Percentiles rank a stretch among this genome's conserved stretches.
Evolutionary conservation across 2,329 filamentous ascomycete genomes (phyloP).

Genomic region (Xylaria sp.): DNA sequence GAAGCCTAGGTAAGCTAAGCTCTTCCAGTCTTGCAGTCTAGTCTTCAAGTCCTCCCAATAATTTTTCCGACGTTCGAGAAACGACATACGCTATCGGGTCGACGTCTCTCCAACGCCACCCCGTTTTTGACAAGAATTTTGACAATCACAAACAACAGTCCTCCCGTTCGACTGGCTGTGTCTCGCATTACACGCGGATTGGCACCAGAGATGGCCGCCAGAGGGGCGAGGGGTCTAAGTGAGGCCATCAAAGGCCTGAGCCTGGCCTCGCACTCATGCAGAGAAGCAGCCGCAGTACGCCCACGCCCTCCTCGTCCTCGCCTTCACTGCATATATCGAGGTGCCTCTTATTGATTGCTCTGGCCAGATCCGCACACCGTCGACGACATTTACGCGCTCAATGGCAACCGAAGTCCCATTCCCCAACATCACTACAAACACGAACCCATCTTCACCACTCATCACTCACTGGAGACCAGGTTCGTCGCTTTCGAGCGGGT

Average conservation of each 20-base stretch:
- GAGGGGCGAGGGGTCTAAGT: slow-evolving; percentile 60
- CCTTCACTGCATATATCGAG: neutral
- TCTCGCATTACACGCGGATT: neutral
- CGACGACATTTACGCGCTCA: slow-evolving; percentile 58
- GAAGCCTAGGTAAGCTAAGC: neutral
- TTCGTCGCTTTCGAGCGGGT: slow-evolving; percentile 44
- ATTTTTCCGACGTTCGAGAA: slow-evolving; percentile 43
- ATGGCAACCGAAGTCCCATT: slow-evolving; percentile 65
- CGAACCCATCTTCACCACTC: slow-evolving; percentile 49
- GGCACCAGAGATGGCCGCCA: slow-evolving; percentile 55
- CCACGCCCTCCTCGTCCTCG: slow-evolving; percentile 9
- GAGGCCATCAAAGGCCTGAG: slow-evolving; percentile 64
- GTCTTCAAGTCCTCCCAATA: slow-evolving; percentile 37
- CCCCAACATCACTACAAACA: slow-evolving; percentile 52
- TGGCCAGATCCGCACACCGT: slow-evolving; percentile 45
- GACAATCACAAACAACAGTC: neutral
- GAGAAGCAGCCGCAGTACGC: slow-evolving; percentile 48
- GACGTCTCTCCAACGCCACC: neutral
- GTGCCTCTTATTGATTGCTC: slow-evolving; percentile 20
- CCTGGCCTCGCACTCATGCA: slow-evolving; percentile 58
- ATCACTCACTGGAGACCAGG: slow-evolving; percentile 56
- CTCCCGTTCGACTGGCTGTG: neutral
- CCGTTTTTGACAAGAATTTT: neutral
- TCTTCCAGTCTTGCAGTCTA: neutral
- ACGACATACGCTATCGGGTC: neutral